phyloP scores from a whole-genome alignment of 176 grass and related monocot species.

The Aegilops tauschii region DNA sequence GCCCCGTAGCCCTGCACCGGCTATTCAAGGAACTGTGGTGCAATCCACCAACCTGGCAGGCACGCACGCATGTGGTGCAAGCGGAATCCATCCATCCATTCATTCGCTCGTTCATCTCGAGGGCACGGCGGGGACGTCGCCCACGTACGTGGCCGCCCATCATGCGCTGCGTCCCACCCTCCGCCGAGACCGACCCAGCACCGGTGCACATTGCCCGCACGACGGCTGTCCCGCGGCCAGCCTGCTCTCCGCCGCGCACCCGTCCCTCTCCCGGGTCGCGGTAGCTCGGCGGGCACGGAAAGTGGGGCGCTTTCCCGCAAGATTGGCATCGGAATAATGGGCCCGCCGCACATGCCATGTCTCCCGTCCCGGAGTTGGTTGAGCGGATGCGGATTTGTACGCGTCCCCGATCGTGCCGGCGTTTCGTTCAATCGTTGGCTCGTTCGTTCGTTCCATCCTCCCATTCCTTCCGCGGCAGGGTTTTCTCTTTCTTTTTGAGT shows the following conservation, averaged over 20 bases:
- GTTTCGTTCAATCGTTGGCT: background rate
- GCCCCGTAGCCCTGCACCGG: conserved; percentile 9
- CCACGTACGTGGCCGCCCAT: no score
- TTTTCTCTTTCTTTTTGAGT: no score
- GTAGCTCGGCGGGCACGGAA: conserved; percentile 12
- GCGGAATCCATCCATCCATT: background rate
- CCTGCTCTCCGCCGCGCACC: background rate
- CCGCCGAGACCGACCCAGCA: background rate
- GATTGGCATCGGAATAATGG: conserved; percentile 48
- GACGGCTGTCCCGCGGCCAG: background rate
- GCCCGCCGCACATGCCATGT: conserved; percentile 43
- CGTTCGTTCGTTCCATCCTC: background rate
- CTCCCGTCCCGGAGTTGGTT: conserved; percentile 11
- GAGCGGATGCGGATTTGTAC: background rate
- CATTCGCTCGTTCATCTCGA: no score
- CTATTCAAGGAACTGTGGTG: conserved; percentile 19
- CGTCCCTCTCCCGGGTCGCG: background rate
- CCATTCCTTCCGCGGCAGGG: background rate
- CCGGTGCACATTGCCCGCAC: background rate
- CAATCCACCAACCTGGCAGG: conserved; percentile 34
- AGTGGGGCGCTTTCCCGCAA: conserved; percentile 34
- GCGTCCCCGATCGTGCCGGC: background rate
- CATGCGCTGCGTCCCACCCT: background rate
- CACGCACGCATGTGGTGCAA: background rate
- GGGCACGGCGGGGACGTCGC: no score